Evolutionary conservation across 768 basidiomycete species (phyloP).

Genomic region (Boletus subparvulus): DNA sequence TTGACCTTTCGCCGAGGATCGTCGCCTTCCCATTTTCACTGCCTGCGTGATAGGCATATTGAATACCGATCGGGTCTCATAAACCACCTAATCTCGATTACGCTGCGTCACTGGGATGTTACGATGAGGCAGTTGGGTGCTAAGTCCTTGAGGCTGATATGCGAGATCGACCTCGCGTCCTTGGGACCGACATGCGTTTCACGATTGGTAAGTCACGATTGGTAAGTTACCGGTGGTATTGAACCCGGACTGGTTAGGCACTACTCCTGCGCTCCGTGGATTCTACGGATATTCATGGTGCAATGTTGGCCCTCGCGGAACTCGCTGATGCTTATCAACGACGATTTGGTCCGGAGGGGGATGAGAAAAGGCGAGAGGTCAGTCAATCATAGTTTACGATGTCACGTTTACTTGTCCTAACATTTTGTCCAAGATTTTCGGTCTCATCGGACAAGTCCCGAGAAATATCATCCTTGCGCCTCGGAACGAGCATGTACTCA

Average conservation of each 20-base stretch:
- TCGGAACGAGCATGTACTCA: slow-evolving; percentile 69
- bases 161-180: slow-evolving; percentile 52
- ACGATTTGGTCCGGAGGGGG: slow-evolving; percentile 29
- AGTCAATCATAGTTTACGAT: background rate
- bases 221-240: slow-evolving; percentile 9
- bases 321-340: slow-evolving; percentile 59
- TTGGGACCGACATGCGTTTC: slow-evolving; percentile 51
- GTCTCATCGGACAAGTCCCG: slow-evolving; percentile 54
- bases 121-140: slow-evolving; percentile 77
- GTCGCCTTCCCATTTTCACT: slow-evolving; percentile 6
- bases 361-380: slow-evolving; percentile 49
- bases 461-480: slow-evolving; percentile 58
- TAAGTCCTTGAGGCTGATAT: slow-evolving; percentile 69
- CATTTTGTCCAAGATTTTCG: slow-evolving; percentile 56
- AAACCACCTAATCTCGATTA: slow-evolving; percentile 70
- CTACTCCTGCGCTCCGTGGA: slow-evolving; percentile 64
- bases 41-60: slow-evolving; percentile 51
- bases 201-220: slow-evolving; percentile 51
- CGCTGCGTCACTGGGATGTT: slow-evolving; percentile 87
- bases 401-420: slow-evolving; percentile 3
- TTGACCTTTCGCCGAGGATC: slow-evolving; percentile 17
- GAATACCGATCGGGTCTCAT: slow-evolving; percentile 73
- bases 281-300: slow-evolving; percentile 74
- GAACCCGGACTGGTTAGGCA: slow-evolving; percentile 39
- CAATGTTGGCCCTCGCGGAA: slow-evolving; percentile 69